Base-by-base conservation (phyloP, 1,139 yeast genomes). In the Pichia sp. region DNA sequence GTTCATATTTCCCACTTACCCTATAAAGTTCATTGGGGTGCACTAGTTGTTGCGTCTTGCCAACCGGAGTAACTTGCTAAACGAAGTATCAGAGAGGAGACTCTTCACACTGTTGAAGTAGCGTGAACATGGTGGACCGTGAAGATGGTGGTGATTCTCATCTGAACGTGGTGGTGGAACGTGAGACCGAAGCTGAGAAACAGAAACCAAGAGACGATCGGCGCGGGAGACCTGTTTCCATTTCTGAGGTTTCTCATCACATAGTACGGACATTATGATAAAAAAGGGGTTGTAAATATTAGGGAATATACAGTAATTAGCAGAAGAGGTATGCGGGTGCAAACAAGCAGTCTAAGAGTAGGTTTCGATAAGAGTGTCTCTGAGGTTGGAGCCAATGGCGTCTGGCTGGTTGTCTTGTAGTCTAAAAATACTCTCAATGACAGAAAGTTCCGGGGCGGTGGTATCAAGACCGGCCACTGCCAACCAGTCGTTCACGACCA, bases 401-500 rank as follows among this genome's bases (percentile, higher is more conserved):
- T 87, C 93, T 58, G 95, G 95, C 68, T 85, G 88, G 58, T 89
- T 91, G 66, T 87, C 96, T 71, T 87, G 93, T 64, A 88, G 76
- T 72, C 89, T 85, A 81, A 93, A 95, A 62, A 95, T 95, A 67
- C 96, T 87, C 74, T 95, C 99, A 62, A 95, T 81, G 56, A 95
- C 99, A 61, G 96, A 89, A 66, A 95, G 78, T 73, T 95, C 99
- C 47, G 99, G 98, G 47, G 99, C 99, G 59, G 99, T 91, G 55
- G 99, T 93, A 72, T 93, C 99, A 62, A 88, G 79, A 59, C 99
- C 99, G 46, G 96, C 80, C 49, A 95, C 98, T 36, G 98, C 95
- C 60, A 93, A 77, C 96, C 97, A 95, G 75, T 95, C 99, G 68
- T 95, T 95, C 48, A 91, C 99, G 48, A 95, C 98, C 84, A 93